Evolutionary conservation across 140 eudicot genomes (phyloP), one percentile per base, ranked within the genome.

Genomic region (Senecio squalidus): DNA sequence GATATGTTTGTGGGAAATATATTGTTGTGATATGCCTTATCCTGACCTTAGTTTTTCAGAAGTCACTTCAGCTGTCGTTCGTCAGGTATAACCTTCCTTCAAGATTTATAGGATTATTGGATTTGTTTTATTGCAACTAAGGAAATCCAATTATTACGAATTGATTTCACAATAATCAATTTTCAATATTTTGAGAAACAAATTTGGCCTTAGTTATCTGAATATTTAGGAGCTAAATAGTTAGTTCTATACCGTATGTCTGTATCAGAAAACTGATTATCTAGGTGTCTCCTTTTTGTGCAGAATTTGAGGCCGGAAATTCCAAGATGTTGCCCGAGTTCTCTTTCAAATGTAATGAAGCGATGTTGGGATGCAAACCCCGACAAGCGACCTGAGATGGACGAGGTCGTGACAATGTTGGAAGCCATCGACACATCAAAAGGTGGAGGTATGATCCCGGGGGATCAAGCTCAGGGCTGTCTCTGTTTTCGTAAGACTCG

Each of bases 381-480:
- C 0, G 97, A 88, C 53, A 88, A 76, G 62, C 76, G 97, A 60
- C 96, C 96, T 0, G 94, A 74, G 60, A 88, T 88, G 96, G 96
- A 88, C 9, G 94, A 88, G 74, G 97, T 84, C 9, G 97, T 88
- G 38, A 36, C 82, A 26, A 25, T 88, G 84, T 22, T 88, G 47
- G 97, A 88, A 67, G 88, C 82, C 20, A 84, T 88, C 10, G 97
- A 88, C 76, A 88, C 97, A 17, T 56, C 97, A 0, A 88, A 84
- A 63, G 96, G 97, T 21, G 97, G 97, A 11, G 97, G 97, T 13
- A 88, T 88, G 97, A 84, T 88, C 62, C 97, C 97, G 0, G 62
- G 62, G 21, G 97, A 85, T 65, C 95, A 89, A 63, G 75, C 77
- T 4, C 89, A 82, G 26, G 80, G 93, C 22, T 89, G 97, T 68